These are phyloP conservation scores for Pyrus hybrid DNA, from an alignment of 331 rosid genomes.

Conservation along the genomic window DNA sequence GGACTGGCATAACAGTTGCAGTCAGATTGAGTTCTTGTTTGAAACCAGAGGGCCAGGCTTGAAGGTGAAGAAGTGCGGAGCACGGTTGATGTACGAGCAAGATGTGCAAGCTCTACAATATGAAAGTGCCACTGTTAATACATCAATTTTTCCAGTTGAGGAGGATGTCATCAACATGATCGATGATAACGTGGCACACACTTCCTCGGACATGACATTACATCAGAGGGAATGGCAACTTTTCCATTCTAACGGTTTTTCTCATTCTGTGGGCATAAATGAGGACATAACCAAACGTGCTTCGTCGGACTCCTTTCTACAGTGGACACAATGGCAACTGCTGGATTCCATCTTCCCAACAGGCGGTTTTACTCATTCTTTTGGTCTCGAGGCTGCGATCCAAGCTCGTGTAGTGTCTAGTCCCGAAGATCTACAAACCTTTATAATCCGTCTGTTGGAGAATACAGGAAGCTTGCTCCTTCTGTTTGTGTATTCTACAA, in stretches of 20 bases:
- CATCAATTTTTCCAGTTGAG: too few species aligned
- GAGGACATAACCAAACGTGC: neutral
- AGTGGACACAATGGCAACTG: conserved; percentile 88
- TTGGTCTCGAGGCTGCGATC: conserved; percentile 88
- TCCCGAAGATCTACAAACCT: conserved; percentile 56
- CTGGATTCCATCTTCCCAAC: conserved; percentile 87
- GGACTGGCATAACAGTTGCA: neutral
- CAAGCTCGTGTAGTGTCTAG: conserved; percentile 50
- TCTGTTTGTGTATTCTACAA: conserved; percentile 67
- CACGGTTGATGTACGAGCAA: neutral
- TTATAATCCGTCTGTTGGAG: conserved; percentile 52
- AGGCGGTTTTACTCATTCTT: conserved; percentile 89
- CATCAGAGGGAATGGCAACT: too few species aligned
- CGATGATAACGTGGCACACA: too few species aligned
- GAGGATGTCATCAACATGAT: too few species aligned
- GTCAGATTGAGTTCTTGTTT: neutral
- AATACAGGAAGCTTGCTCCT: conserved; percentile 84
- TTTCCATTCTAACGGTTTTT: too few species aligned
- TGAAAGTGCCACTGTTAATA: neutral
- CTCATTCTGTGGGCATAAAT: too few species aligned
- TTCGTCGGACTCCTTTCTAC: conserved; percentile 27
- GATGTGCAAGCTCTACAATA: neutral
- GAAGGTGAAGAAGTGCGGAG: neutral
- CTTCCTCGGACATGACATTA: too few species aligned
- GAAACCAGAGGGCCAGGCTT: neutral